These are phyloP conservation scores for Pythium myriotylum DNA, from an alignment of 352 stramenopile species.

Conservation along the genomic window DNA sequence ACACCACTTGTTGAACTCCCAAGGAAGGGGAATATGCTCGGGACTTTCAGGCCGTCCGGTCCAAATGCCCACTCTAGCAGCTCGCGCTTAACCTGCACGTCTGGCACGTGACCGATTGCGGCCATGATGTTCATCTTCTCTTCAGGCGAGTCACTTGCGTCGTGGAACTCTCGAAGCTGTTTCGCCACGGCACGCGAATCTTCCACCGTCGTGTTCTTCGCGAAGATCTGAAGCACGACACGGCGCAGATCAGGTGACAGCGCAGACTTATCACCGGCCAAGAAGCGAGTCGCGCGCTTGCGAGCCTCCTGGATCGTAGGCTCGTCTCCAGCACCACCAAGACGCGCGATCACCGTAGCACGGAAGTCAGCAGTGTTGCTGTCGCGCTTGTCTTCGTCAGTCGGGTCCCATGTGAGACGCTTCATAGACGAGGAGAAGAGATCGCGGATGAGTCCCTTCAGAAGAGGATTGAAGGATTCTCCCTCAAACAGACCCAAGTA, in stretches of 20 bases:
- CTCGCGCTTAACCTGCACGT: slow-evolving; percentile 39
- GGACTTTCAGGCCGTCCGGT: slow-evolving; percentile 41
- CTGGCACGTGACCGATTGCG: slow-evolving; percentile 51
- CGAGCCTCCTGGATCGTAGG: slow-evolving; percentile 51
- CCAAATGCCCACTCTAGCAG: slow-evolving; percentile 72
- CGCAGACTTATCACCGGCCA: slow-evolving; percentile 38
- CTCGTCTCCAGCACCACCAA: slow-evolving; percentile 52
- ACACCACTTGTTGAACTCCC: slow-evolving; percentile 56
- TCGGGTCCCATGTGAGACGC: slow-evolving; percentile 48
- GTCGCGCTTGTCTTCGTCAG: slow-evolving; percentile 13
- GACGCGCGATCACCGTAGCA: slow-evolving; percentile 51
- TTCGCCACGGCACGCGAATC: slow-evolving; percentile 28
- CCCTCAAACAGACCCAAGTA: slow-evolving; percentile 54
- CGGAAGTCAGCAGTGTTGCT: slow-evolving; percentile 46
- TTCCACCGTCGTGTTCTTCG: background rate
- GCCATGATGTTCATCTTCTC: slow-evolving; percentile 58
- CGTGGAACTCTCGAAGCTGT: slow-evolving; percentile 61
- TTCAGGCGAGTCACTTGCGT: slow-evolving; percentile 58
- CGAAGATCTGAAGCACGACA: slow-evolving; percentile 56
- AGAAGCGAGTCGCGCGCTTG: slow-evolving; percentile 51
- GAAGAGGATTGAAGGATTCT: slow-evolving; percentile 44
- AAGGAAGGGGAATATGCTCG: slow-evolving; percentile 60
- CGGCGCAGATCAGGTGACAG: slow-evolving; percentile 57
- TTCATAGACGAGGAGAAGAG: slow-evolving; percentile 53
- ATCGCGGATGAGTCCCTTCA: slow-evolving; percentile 55